phyloP scores from a whole-genome alignment of 1,284 basidiomycete genomes.

The Earliella scabrosa region DNA sequence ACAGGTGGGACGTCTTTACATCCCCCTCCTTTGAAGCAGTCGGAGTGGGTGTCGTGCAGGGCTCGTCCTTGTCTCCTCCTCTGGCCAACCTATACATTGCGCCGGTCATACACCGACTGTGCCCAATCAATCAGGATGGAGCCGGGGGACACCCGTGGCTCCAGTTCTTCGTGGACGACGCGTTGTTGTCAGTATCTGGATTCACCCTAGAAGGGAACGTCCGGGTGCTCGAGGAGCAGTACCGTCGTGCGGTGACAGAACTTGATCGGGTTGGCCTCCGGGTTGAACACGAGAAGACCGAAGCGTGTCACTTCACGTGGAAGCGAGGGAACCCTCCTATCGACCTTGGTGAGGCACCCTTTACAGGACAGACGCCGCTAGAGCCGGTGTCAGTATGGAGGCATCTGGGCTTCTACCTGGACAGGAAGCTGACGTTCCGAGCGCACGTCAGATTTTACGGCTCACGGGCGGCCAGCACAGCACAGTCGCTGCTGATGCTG shows the following conservation, averaged over 20 bases:
- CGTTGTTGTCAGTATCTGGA: background rate
- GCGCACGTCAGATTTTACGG: background rate
- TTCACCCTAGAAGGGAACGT: background rate
- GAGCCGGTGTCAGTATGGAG: background rate
- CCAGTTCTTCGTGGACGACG: constrained; percentile 5
- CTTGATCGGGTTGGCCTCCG: background rate
- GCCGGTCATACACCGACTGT: background rate
- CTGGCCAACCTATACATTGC: constrained; percentile 4
- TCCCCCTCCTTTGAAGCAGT: background rate
- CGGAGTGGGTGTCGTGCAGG: background rate
- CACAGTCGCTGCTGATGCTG: background rate
- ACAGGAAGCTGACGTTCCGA: background rate
- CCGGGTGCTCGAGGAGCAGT: background rate
- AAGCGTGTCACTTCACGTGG: background rate
- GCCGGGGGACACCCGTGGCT: background rate
- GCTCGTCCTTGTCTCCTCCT: background rate
- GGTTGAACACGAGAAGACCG: no score
- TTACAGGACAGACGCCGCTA: background rate
- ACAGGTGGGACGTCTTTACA: background rate
- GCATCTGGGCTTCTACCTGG: constrained; percentile 1
- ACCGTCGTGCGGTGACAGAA: background rate
- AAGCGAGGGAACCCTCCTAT: background rate
- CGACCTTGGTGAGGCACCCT: background rate
- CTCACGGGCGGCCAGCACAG: background rate
- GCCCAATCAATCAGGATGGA: background rate